These are phyloP conservation scores for Geranium brycei DNA, from an alignment of 345 rosid species.

Conservation along the genomic window DNA sequence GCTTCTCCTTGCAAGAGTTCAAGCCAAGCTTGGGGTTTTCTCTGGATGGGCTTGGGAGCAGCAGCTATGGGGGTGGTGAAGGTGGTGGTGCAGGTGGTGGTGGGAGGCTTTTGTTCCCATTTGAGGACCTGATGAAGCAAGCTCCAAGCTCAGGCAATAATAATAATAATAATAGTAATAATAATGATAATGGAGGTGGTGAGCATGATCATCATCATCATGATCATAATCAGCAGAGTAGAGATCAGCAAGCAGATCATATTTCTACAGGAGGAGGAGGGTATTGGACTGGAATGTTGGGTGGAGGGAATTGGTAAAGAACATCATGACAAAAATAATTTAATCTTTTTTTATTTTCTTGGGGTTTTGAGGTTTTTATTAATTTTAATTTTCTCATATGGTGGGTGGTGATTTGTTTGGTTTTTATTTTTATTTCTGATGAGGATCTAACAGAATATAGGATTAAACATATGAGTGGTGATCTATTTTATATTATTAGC, in stretches of 20 bases:
- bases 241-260: conserved; percentile 29
- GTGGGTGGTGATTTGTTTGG: conserved; percentile 27
- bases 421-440: conserved; percentile 16
- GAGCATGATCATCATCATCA: too few species aligned
- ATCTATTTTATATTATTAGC: conserved; percentile 12
- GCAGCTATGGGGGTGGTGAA: conserved; percentile 37
- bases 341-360: conserved; percentile 8
- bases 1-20: conserved; percentile 57
- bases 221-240: too few species aligned
- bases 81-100: conserved; percentile 16
- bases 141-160: conserved; percentile 31
- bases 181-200: conserved; percentile 18
- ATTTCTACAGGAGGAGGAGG: conserved; percentile 26
- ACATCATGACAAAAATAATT: conserved; percentile 13
- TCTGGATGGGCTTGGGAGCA: conserved; percentile 56
- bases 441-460: not conserved
- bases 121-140: conserved; percentile 88
- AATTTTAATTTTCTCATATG: not conserved
- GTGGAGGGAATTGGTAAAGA: conserved; percentile 88
- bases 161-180: conserved; percentile 20
- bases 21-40: conserved; percentile 72
- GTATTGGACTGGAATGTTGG: conserved; percentile 91
- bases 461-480: conserved; percentile 21
- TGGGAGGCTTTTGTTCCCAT: conserved; percentile 70
- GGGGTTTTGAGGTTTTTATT: conserved; percentile 11